phyloP scores from a whole-genome alignment of 1,284 basidiomycete species.

The Testicularia cyperi region DNA sequence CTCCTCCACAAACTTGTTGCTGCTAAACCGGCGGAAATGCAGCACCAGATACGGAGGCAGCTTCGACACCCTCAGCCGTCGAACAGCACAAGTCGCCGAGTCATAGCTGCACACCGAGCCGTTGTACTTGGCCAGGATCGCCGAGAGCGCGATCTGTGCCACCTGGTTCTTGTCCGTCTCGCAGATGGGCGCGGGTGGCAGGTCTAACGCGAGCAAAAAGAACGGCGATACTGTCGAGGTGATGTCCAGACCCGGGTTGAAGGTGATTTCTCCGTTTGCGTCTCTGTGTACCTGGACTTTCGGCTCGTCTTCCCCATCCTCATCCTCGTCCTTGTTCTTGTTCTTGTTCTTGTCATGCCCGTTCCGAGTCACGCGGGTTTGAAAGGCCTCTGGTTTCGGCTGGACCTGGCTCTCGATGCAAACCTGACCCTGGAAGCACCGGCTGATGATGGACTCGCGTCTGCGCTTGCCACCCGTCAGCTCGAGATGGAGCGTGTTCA shows the following conservation, averaged over 20 bases:
- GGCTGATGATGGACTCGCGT: conserved; percentile 71
- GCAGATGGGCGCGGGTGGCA: conserved; percentile 93
- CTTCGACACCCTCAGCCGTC: conserved; percentile 82
- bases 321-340: too few relatives aligned
- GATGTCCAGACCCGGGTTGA: too few relatives aligned
- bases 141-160: conserved; percentile 89
- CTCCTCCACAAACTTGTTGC: conserved; percentile 95
- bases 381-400: too few relatives aligned
- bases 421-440: conserved; percentile 89
- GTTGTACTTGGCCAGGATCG: conserved; percentile 93
- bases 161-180: conserved; percentile 92
- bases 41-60: conserved; percentile 90
- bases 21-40: conserved; percentile 97
- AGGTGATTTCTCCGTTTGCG: too few relatives aligned
- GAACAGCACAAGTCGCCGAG: too few relatives aligned
- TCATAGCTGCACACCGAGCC: too few relatives aligned
- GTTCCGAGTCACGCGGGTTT: too few relatives aligned
- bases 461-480: conserved; percentile 68
- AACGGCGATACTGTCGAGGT: conserved; percentile 84
- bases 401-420: conserved; percentile 89
- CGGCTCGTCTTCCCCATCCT: too few relatives aligned
- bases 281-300: too few relatives aligned
- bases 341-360: too few relatives aligned
- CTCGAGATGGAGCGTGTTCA: conserved; percentile 89
- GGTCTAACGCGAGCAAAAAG: conserved; percentile 89